These are phyloP conservation scores for Kodamaea hsintzibuensis DNA, from an alignment of 805 yeast species.

Conservation along the genomic window DNA sequence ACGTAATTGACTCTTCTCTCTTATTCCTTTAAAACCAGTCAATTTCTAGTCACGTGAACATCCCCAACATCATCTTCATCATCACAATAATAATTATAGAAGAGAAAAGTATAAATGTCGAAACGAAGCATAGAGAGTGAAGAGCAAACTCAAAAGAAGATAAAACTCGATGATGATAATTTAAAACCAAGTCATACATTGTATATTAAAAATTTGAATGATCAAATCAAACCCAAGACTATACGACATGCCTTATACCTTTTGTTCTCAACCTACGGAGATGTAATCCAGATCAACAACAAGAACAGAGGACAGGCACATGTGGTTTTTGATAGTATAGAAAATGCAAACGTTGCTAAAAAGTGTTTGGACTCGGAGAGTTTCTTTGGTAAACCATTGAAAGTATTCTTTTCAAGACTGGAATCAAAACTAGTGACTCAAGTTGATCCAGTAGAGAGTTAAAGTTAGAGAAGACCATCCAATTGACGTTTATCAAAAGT, in stretches of 20 bases:
- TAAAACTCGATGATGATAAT: conserved; percentile 12
- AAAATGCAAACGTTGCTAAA: conserved; percentile 54
- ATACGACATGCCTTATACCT: conserved; percentile 57
- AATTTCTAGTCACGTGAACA: neutral
- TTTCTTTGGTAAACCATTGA: conserved; percentile 55
- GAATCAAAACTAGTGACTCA: conserved; percentile 26
- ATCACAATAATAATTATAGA: neutral
- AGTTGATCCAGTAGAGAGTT: neutral
- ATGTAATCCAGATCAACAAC: conserved; percentile 53
- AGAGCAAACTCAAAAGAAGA: conserved; percentile 8
- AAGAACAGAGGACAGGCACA: conserved; percentile 69
- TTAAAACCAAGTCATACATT: conserved; percentile 46
- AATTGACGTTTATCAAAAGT: too few relatives aligned
- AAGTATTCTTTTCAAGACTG: conserved; percentile 39
- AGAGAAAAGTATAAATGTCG: conserved; percentile 7
- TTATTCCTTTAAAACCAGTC: neutral
- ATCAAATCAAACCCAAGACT: conserved; percentile 46
- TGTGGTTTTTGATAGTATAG: conserved; percentile 48
- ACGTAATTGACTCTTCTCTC: too few relatives aligned
- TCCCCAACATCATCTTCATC: neutral
- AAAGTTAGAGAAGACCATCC: neutral
- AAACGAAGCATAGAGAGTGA: conserved; percentile 5
- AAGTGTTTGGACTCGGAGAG: conserved; percentile 45
- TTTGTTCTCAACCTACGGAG: conserved; percentile 64
- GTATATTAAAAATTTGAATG: conserved; percentile 60